These are phyloP conservation scores for Apiospora arundinis DNA, from an alignment of 2,329 filamentous ascomycete species.

Conservation along the genomic window DNA sequence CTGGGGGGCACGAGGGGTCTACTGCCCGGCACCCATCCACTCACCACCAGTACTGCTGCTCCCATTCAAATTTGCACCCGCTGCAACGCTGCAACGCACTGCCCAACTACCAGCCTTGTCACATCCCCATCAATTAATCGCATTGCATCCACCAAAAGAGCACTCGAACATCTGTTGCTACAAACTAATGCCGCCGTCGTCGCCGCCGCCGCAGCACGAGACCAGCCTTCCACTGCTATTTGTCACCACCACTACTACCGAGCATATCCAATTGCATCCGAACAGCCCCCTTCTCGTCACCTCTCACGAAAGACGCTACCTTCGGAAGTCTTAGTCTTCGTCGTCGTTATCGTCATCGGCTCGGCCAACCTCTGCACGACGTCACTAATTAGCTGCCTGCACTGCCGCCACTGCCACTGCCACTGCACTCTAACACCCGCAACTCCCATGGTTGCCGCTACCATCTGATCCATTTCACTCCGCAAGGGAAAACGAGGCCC, in stretches of 20 bases:
- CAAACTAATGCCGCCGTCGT: no score
- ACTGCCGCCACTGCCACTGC: background rate
- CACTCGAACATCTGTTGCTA: no score
- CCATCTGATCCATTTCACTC: slow-evolving; percentile 7
- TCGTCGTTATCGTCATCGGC: background rate
- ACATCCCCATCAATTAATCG: no score
- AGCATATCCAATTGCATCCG: no score
- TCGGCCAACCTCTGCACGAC: background rate
- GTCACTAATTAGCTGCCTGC: slow-evolving; percentile 9
- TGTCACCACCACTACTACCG: no score
- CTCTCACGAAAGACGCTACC: background rate
- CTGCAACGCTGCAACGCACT: no score
- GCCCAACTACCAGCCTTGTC: no score
- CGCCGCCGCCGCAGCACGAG: background rate
- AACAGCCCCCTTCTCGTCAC: background rate
- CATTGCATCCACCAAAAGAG: no score
- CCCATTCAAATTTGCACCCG: no score
- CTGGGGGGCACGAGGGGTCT: no score
- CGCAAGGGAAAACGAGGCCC: slow-evolving; percentile 5
- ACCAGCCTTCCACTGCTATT: background rate
- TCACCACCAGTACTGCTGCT: no score
- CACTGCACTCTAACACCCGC: background rate
- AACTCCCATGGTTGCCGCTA: slow-evolving; percentile 6
- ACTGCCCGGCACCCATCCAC: no score
- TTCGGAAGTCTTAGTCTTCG: background rate